Evolutionary conservation across 1,284 basidiomycete genomes (phyloP), one percentile per base, ranked within the genome.

Genomic region (Trametes pubescens): DNA sequence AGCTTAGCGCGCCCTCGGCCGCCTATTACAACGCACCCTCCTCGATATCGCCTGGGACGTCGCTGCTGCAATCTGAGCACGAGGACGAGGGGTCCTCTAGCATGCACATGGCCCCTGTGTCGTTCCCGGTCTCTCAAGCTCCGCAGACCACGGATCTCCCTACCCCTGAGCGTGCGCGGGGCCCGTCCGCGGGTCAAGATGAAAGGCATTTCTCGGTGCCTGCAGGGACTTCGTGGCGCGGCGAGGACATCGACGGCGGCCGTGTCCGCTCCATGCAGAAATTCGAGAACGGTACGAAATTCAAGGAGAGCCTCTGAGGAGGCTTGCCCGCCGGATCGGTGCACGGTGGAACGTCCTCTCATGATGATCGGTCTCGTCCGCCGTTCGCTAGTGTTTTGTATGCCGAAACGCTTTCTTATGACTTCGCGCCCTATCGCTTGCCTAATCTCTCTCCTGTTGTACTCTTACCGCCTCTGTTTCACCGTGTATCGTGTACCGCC

Each of bases 231-330:
- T 61, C 68, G 18, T 43, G 55, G 1, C 47, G 56, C 22, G 61
- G 46, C 22, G 59, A 61, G 1, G 61, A 62, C 24, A 52, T 57
- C 11, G 61, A 62, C 24, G 52, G 54, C 11, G 44, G 60, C n/a
- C 65, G 65, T 46, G 22, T 71, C 2, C 66, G 67, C 14, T 69
- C 74, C 18, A 73, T 74, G 72, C 70, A 66, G 18, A 74, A 72
- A 60, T 75, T 76, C 61, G 70, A 72, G n/a, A 72, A 71, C 43
- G 75, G 75, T 1, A 75, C 74, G 44, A 74, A 73, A 64, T 76
- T 76, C 68, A 74, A 69, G 65, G 75, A 76, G 60, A 64, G 59
- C 55, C 38, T 64, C 32, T 64, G 46, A 63, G 18, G 46, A 51
- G 18, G 29, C 16, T 35, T 26, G 18, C n/a, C 14, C 40, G 29